Base-by-base conservation (phyloP, 2,329 filamentous ascomycete species). In the Laburnicola sp. region DNA sequence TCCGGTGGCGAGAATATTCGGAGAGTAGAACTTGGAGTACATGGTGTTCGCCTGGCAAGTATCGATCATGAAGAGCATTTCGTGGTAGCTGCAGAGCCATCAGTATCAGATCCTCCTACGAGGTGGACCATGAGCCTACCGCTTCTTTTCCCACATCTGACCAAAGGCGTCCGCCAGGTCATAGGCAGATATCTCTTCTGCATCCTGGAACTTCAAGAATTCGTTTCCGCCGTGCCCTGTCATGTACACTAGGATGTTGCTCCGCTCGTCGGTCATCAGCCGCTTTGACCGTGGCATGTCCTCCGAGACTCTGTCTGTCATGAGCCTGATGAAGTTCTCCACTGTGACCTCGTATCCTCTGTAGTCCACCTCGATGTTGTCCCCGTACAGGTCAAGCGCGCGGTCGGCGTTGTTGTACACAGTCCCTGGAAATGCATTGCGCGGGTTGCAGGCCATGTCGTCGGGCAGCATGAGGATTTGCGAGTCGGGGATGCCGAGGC, bases 131-230 rank as follows among this genome's bases (percentile, higher is more conserved):
- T 7, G 10, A 39, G n/a, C 71, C n/a, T 73, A 86, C 79, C 94
- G 87, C 78, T 95, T 95, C 85, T 99, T 99, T 81, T 99, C 94
- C 89, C 92, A 97, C 94, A 99, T 99, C 79, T 99, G 93, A 75
- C 95, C 91, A 72, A 99, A 97, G 0, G 94, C 94, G 74, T 99
- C 91, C 4, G 95, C 94, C 50, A 99, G 78, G 75, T 99, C 94
- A 72, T 95, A 97, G 0, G 91, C 91, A 49, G 91, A 92, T 60
- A 99, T 97, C 75, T 99, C 94, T 73, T 99, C 94, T 5, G 91
- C 90, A 64, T 99, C 94, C 74, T 99, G 94, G 68, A 99, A 99
- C 73, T 99, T 99, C 52, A 99, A 76, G 65, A 99, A 99, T 75
- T 97, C 92, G 71, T 97, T 96, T 16, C 94, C 94, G 28, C 94